Evolutionary conservation across 2,329 filamentous ascomycete species (phyloP).

Genomic region (Sclerotinia subarctica): DNA sequence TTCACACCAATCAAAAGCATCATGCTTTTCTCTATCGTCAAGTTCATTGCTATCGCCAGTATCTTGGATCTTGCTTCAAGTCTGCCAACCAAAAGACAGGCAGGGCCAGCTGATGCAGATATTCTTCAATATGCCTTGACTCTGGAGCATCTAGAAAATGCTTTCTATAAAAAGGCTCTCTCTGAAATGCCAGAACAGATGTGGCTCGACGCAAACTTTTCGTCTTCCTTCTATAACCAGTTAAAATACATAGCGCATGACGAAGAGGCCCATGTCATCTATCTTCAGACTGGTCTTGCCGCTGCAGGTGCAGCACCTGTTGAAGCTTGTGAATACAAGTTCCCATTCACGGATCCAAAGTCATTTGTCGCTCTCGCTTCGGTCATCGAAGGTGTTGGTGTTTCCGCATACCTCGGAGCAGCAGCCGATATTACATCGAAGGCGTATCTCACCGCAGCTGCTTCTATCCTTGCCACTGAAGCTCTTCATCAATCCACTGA

Average conservation of each 20-base stretch:
- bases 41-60: constrained; percentile 25
- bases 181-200: constrained; percentile 51
- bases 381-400: constrained; percentile 56
- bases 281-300: constrained; percentile 48
- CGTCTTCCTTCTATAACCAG: constrained; percentile 53
- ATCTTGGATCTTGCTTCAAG: constrained; percentile 23
- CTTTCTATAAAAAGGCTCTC: constrained; percentile 61
- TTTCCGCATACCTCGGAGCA: constrained; percentile 61
- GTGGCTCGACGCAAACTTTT: constrained; percentile 52
- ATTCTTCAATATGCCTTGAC: constrained; percentile 50
- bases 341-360: constrained; percentile 47
- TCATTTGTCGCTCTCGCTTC: constrained; percentile 53
- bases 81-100: constrained; percentile 30
- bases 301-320: constrained; percentile 53
- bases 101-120: constrained; percentile 28
- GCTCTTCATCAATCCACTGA: constrained; percentile 63
- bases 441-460: constrained; percentile 58
- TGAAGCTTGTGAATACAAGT: constrained; percentile 54
- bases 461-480: constrained; percentile 63
- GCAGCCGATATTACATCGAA: constrained; percentile 56
- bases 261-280: constrained; percentile 56
- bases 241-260: constrained; percentile 55
- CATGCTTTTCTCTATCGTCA: constrained; percentile 33
- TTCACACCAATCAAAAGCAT: constrained; percentile 4
- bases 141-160: constrained; percentile 58